phyloP scores from a whole-genome alignment of 2,329 filamentous ascomycete genomes.

The Aspergillus niger region DNA sequence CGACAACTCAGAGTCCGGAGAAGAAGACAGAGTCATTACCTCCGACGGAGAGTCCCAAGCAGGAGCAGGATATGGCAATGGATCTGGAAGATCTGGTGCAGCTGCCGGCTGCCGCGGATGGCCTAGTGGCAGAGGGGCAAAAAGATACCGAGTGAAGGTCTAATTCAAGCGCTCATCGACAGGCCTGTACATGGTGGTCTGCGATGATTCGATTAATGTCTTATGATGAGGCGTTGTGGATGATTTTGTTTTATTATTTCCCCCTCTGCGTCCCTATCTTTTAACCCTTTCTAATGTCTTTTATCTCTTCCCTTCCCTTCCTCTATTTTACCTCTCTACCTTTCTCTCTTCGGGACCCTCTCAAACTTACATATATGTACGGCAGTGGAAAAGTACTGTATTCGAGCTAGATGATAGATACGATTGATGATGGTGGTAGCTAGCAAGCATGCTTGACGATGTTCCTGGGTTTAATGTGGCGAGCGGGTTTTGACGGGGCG shows the following conservation, averaged over 20 bases:
- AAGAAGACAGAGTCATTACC: neutral
- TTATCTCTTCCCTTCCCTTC: too few relatives aligned
- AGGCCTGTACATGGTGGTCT: neutral
- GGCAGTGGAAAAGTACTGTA: too few relatives aligned
- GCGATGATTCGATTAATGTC: neutral
- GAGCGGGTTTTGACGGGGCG: too few relatives aligned
- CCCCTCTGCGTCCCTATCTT: neutral
- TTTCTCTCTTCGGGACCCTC: too few relatives aligned
- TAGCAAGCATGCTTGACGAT: too few relatives aligned
- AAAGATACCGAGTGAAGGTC: neutral
- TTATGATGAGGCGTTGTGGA: neutral
- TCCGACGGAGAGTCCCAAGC: neutral
- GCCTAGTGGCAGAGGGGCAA: neutral
- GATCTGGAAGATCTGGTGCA: neutral
- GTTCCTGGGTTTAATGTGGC: too few relatives aligned
- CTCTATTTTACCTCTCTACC: too few relatives aligned
- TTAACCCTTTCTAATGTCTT: neutral
- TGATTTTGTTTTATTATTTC: neutral
- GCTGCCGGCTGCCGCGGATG: neutral
- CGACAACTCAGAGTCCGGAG: neutral
- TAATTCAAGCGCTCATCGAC: neutral
- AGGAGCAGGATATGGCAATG: neutral
- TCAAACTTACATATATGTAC: too few relatives aligned
- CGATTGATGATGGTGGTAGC: too few relatives aligned
- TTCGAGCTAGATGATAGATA: too few relatives aligned